A percentile compares a stretch with the other conserved stretches of the same genome.
These are phyloP conservation scores for Coemansia guatemalensis DNA, from an alignment of 192 early-diverging fungal species.

Conservation along the genomic window DNA sequence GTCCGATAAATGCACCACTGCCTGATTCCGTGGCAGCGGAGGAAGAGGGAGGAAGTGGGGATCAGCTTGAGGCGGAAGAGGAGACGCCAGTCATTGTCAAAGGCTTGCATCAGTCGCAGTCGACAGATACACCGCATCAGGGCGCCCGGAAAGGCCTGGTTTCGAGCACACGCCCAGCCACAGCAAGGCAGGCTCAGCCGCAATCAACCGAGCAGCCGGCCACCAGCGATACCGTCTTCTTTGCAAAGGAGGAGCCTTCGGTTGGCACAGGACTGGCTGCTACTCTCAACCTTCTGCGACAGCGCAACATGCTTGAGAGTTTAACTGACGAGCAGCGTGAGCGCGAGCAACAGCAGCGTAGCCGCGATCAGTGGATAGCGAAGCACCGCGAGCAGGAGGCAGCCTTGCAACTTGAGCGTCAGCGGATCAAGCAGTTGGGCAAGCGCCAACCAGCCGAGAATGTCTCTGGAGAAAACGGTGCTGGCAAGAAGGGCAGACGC, in stretches of 20 bases:
- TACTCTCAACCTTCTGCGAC: conserved; percentile 74
- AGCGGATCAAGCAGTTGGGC: conserved; percentile 67
- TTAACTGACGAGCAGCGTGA: conserved; percentile 66
- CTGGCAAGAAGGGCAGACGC: neutral
- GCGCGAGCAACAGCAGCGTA: conserved; percentile 56
- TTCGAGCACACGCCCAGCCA: neutral
- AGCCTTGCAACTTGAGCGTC: conserved; percentile 60
- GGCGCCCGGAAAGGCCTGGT: too few relatives aligned
- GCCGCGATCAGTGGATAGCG: conserved; percentile 63
- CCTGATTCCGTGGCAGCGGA: too few relatives aligned
- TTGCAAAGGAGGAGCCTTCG: conserved; percentile 62
- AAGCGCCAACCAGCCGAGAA: conserved; percentile 1
- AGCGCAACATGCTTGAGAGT: conserved; percentile 73
- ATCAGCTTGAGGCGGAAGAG: too few relatives aligned
- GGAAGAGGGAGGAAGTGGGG: too few relatives aligned
- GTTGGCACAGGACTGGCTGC: conserved; percentile 78
- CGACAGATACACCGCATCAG: too few relatives aligned
- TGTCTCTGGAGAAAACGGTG: neutral
- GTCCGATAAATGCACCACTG: too few relatives aligned
- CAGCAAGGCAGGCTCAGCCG: neutral
- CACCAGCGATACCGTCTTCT: neutral
- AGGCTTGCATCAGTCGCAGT: too few relatives aligned
- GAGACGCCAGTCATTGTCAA: too few relatives aligned
- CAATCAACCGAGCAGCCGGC: neutral
- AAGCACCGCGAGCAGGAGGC: conserved; percentile 66